phyloP scores from a whole-genome alignment of 352 stramenopile species.

The Plasmopara halstedii region DNA sequence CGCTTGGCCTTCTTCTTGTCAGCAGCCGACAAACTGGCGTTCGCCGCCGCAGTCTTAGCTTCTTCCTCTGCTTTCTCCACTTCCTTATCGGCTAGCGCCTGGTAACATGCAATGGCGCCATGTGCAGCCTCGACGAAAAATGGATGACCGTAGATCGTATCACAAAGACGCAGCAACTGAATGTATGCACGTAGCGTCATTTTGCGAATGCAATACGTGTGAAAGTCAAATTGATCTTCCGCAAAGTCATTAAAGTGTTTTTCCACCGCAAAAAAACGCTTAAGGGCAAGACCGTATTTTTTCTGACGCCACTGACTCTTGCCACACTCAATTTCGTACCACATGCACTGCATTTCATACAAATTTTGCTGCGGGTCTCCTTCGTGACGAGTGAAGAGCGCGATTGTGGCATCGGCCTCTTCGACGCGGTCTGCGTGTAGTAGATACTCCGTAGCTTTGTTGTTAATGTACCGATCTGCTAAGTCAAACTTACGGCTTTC shows the following conservation, averaged over 20 bases:
- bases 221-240: constrained; percentile 99
- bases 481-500: constrained; percentile 91
- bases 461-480: constrained; percentile 98
- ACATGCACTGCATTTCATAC: constrained; percentile 98
- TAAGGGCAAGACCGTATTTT: constrained; percentile 84
- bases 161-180: constrained; percentile 91
- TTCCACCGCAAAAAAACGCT: constrained; percentile 92
- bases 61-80: constrained; percentile 26
- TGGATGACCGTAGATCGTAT: constrained; percentile 85
- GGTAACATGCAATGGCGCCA: constrained; percentile 87
- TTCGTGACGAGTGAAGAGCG: constrained; percentile 95
- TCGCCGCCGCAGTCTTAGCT: constrained; percentile 26
- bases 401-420: constrained; percentile 91
- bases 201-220: constrained; percentile 98
- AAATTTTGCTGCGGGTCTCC: constrained; percentile 96
- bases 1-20: constrained; percentile 91
- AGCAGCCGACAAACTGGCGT: constrained; percentile 86
- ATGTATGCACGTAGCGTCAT: constrained; percentile 96
- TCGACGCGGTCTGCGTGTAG: constrained; percentile 89
- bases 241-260: constrained; percentile 98
- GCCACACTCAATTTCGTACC: constrained; percentile 94
- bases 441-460: constrained; percentile 97
- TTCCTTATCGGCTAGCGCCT: constrained; percentile 76
- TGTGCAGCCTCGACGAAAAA: constrained; percentile 86
- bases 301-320: constrained; percentile 50